phyloP scores from a whole-genome alignment of 2,329 filamentous ascomycete species.

The Bipolaris victoriae region DNA sequence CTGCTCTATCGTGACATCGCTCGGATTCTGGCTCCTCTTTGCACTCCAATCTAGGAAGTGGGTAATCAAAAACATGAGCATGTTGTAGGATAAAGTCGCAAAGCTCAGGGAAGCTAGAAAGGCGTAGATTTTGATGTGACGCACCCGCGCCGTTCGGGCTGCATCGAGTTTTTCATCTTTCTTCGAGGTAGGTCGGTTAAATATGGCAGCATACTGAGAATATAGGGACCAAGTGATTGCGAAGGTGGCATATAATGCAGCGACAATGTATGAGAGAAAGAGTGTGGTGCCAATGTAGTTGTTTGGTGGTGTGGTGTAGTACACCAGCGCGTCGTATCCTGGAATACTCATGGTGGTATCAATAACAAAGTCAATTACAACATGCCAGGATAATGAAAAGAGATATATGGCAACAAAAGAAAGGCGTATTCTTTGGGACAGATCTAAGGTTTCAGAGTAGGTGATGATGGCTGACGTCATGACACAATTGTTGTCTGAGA shows the following conservation, averaged over 20 bases:
- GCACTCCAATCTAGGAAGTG: constrained; percentile 34
- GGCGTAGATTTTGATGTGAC: constrained; percentile 38
- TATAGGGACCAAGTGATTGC: constrained; percentile 26
- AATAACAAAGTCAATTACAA: not conserved
- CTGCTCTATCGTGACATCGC: constrained; percentile 2
- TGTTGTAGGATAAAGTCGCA: constrained; percentile 36
- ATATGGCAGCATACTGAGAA: constrained; percentile 22
- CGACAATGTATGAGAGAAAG: constrained; percentile 41
- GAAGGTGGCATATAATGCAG: constrained; percentile 32
- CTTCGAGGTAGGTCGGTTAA: not conserved
- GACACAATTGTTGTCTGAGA: constrained; percentile 33
- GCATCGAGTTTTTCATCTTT: constrained; percentile 15
- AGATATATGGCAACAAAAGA: constrained; percentile 16
- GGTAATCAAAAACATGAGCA: constrained; percentile 39
- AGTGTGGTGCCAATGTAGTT: constrained; percentile 40
- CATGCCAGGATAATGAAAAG: not conserved
- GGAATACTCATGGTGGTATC: constrained; percentile 17
- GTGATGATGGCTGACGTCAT: constrained; percentile 39
- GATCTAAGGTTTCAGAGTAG: constrained; percentile 10
- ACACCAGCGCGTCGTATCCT: constrained; percentile 8
- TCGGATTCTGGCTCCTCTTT: not conserved
- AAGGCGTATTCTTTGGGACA: constrained; percentile 2
- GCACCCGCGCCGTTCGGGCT: constrained; percentile 23
- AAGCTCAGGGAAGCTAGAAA: constrained; percentile 38
- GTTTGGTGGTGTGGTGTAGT: constrained; percentile 33